Percentiles rank a stretch among this genome's conserved stretches.
These are phyloP conservation scores for Brassica nigra DNA, from an alignment of 345 rosid genomes.

Conservation along the genomic window DNA sequence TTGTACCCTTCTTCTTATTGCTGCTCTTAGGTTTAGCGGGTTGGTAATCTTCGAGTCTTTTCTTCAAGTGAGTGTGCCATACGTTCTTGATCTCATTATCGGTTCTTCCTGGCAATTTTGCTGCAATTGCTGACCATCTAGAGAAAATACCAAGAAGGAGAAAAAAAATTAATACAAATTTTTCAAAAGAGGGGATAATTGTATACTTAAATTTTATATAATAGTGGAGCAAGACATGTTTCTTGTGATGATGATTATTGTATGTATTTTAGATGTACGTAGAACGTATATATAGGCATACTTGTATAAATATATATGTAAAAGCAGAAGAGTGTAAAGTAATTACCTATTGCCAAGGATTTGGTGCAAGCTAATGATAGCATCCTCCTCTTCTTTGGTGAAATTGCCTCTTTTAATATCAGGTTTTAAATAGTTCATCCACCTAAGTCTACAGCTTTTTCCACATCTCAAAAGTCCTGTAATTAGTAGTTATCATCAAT, in stretches of 20 bases:
- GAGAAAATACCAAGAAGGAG: background rate
- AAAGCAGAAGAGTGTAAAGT: background rate
- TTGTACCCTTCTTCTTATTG: constrained; percentile 30
- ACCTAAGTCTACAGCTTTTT: constrained; percentile 78
- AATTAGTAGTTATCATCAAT: constrained; percentile 1
- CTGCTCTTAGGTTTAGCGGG: constrained; percentile 22
- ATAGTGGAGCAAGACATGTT: constrained; percentile 29
- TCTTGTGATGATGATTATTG: constrained; percentile 1
- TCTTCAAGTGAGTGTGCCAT: constrained; percentile 93
- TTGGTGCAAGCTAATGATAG: constrained; percentile 69
- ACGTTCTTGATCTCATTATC: constrained; percentile 93
- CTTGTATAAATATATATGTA: background rate
- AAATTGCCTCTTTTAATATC: constrained; percentile 86
- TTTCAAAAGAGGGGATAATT: background rate
- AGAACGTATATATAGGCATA: background rate
- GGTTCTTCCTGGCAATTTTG: constrained; percentile 78
- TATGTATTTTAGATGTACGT: constrained; percentile 32
- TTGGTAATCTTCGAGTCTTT: constrained; percentile 52
- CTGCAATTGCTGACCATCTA: constrained; percentile 94
- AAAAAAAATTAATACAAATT: constrained; percentile 3
- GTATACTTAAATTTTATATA: background rate
- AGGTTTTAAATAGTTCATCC: constrained; percentile 76
- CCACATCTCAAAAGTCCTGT: constrained; percentile 78
- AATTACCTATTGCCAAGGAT: constrained; percentile 66
- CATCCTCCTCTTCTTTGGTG: constrained; percentile 75